These are phyloP conservation scores for Seiridium unicorne DNA, from an alignment of 2,329 filamentous ascomycete species.

Conservation along the genomic window DNA sequence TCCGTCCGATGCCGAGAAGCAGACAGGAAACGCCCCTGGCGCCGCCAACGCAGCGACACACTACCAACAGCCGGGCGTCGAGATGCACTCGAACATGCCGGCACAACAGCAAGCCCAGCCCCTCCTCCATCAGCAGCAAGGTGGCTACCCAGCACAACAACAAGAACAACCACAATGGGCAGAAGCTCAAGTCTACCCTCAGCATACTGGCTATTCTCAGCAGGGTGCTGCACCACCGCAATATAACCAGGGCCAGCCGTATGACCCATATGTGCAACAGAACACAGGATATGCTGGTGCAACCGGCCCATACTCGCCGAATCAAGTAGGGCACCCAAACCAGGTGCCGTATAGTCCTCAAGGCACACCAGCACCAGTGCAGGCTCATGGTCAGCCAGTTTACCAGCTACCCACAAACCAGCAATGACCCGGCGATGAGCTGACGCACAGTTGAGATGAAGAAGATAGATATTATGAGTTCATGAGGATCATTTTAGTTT, in stretches of 20 bases:
- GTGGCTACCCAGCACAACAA: not conserved
- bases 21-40: not conserved
- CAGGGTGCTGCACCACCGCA: conserved; percentile 2
- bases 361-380: conserved; percentile 15
- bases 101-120: conserved; percentile 15
- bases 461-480: no score
- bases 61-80: conserved; percentile 2
- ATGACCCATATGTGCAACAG: conserved; percentile 11
- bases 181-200: conserved; percentile 9
- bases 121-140: conserved; percentile 16
- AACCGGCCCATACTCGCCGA: conserved; percentile 13
- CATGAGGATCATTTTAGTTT: no score
- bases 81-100: conserved; percentile 10
- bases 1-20: conserved; percentile 22
- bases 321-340: conserved; percentile 9
- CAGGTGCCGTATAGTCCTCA: conserved; percentile 15
- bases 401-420: conserved; percentile 8
- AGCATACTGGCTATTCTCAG: not conserved
- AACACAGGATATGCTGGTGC: conserved; percentile 14
- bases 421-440: conserved; percentile 1
- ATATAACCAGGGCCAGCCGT: conserved; percentile 4
- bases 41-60: not conserved
- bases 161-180: conserved; percentile 10
- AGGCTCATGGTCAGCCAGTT: conserved; percentile 9
- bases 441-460: not conserved